Evolutionary conservation across 2,329 filamentous ascomycete species (phyloP), one percentile per base, ranked within the genome.

Genomic region (Colletotrichum tropicicola): DNA sequence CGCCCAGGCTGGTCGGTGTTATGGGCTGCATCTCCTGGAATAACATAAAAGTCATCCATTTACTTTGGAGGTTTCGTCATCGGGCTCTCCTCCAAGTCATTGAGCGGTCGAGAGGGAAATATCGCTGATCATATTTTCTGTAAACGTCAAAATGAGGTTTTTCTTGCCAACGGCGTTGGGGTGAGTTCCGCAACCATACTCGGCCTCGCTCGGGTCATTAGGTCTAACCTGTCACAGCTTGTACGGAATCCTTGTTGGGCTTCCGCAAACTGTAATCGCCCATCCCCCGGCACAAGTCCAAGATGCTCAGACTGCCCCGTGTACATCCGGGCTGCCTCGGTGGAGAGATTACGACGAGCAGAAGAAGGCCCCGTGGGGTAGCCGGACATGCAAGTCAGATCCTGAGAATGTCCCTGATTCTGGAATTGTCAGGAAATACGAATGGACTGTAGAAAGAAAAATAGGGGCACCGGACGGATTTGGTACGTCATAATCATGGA

Each of bases 341-440:
- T 65, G 53, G 53, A 37, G 41, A 27, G 41, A 61, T 23, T 17
- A 54, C 15, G 48, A 52, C 8, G 35, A 48, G 13, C 25, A 39
- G 15, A 41, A 37, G 10, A 19, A 44, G 9, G 43, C 56, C 6
- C 61, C 61, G 5, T 65, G 61, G 61, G 61, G 61, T 23, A 25
- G 30, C 15, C 48, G 61, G 3, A 61, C 61, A 12, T 49, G 27
- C 35, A 30, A 56, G 25, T 57, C 63, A 27, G 39, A 66, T 25
- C 63, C 61, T 3, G 57, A 61, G 1, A 44, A 65, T 13, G 49
- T 61, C n/a, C 63, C 63, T 6, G 47, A 63, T 5, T 63, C 63
- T 19, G 63, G 63, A 10, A 47, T 66, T 8, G 45, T 53, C 9
- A 59, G 63, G 6, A 63, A 52, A 15, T 66, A 66, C 13, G 63